Evolutionary conservation across 495 filamentous ascomycete species (phyloP).

Genomic region (Penicillium angulare): DNA sequence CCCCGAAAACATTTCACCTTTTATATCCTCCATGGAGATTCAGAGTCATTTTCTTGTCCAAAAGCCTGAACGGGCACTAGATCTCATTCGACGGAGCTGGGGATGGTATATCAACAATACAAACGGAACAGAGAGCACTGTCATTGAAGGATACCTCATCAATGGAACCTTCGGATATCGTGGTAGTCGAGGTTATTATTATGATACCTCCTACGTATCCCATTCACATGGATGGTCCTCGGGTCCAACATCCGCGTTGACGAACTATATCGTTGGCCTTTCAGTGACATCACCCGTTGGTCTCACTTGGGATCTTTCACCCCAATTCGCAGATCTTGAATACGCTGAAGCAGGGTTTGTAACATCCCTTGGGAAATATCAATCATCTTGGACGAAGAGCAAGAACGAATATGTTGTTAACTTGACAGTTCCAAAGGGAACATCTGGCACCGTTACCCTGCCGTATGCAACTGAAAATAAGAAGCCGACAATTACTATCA

Average conservation of each 20-base stretch:
- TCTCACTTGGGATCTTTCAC: slow-evolving; percentile 49
- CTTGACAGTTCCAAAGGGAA: slow-evolving; percentile 45
- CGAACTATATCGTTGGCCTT: slow-evolving; percentile 54
- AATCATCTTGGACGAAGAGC: slow-evolving; percentile 35
- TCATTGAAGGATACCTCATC: slow-evolving; percentile 57
- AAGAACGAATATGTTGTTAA: slow-evolving; percentile 32
- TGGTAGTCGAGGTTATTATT: slow-evolving; percentile 38
- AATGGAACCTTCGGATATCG: slow-evolving; percentile 59
- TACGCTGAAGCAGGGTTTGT: slow-evolving; percentile 56
- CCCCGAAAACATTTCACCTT: slow-evolving; percentile 58
- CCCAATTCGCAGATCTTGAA: slow-evolving; percentile 50
- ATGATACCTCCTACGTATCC: slow-evolving; percentile 39
- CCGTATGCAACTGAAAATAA: slow-evolving; percentile 19
- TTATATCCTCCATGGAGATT: slow-evolving; percentile 61
- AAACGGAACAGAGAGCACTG: slow-evolving; percentile 59
- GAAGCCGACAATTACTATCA: slow-evolving; percentile 28
- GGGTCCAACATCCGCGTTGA: slow-evolving; percentile 57
- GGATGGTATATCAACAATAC: slow-evolving; percentile 60
- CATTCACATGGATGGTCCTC: slow-evolving; percentile 64
- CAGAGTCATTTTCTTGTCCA: slow-evolving; percentile 54
- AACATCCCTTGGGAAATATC: slow-evolving; percentile 51
- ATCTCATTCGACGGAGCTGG: slow-evolving; percentile 59
- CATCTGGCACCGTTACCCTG: slow-evolving; percentile 43
- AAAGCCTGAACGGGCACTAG: slow-evolving; percentile 47
- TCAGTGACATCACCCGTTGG: slow-evolving; percentile 47